These are phyloP conservation scores for Globisporangium paddicum DNA, from an alignment of 352 stramenopile species.

Conservation along the genomic window DNA sequence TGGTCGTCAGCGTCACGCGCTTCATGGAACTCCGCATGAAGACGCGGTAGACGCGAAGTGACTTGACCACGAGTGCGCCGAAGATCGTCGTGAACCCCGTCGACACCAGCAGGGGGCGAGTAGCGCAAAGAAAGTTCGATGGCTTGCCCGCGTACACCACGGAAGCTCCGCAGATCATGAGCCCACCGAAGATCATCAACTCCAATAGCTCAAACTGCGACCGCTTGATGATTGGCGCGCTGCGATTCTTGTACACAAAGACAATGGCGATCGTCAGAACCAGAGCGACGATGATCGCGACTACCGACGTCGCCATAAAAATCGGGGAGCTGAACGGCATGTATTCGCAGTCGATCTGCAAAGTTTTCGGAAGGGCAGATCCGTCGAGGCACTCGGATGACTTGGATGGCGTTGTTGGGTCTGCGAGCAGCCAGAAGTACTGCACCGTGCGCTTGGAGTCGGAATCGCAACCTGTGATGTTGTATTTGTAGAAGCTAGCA, in stretches of 20 bases:
- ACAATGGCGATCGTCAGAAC: conserved; percentile 8
- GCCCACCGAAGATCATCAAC: conserved; percentile 20
- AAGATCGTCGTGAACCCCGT: conserved; percentile 26
- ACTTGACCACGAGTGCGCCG: conserved; percentile 23
- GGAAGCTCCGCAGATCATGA: conserved; percentile 18
- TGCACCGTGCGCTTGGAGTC: conserved; percentile 11
- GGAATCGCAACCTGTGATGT: conserved; percentile 12
- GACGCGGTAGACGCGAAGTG: conserved; percentile 26
- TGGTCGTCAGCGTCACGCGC: conserved; percentile 7
- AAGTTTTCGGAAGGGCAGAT: conserved; percentile 8
- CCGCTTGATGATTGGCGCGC: conserved; percentile 24
- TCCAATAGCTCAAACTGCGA: conserved; percentile 26
- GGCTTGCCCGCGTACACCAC: conserved; percentile 18
- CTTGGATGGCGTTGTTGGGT: conserved; percentile 7
- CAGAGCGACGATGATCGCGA: conserved; percentile 8
- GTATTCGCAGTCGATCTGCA: conserved; percentile 28
- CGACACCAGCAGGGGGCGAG: conserved; percentile 18
- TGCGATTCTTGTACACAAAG: conserved; percentile 23
- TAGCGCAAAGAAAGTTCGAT: conserved; percentile 11
- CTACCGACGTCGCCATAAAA: conserved; percentile 9
- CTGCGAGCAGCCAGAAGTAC: conserved; percentile 29
- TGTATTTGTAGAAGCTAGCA: conserved; percentile 23
- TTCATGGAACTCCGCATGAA: conserved; percentile 21
- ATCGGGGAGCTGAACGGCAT: conserved; percentile 21
- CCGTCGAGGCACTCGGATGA: conserved; percentile 31